Percentiles rank a stretch among this genome's conserved stretches.
phyloP scores from a whole-genome alignment of 345 rosid species.

The Litchi chinensis region DNA sequence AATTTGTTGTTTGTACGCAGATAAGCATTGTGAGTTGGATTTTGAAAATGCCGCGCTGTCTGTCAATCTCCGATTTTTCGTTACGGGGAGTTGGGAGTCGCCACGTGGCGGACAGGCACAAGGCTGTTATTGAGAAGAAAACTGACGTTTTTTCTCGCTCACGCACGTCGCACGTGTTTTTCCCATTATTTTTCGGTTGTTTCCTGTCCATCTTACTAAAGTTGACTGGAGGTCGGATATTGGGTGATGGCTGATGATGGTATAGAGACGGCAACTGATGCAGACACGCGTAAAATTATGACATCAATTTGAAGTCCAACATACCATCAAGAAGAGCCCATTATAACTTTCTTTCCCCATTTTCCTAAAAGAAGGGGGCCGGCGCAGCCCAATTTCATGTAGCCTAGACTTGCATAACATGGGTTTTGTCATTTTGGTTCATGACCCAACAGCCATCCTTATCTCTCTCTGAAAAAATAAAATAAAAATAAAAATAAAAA shows the following conservation, averaged over 20 bases:
- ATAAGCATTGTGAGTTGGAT: background rate
- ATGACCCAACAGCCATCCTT: too few relatives aligned
- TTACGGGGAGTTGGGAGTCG: background rate
- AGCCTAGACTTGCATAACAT: too few relatives aligned
- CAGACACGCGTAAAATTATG: background rate
- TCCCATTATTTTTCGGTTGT: background rate
- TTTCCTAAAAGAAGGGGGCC: too few relatives aligned
- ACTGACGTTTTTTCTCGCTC: background rate
- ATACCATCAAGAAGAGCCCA: too few relatives aligned
- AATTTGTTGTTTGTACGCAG: background rate
- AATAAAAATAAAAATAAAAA: too few relatives aligned
- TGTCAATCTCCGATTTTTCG: too few relatives aligned
- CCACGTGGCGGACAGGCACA: constrained; percentile 30
- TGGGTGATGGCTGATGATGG: background rate
- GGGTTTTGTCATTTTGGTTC: too few relatives aligned
- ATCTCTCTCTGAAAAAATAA: too few relatives aligned
- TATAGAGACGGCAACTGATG: background rate
- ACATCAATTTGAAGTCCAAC: background rate
- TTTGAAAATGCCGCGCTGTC: constrained; percentile 10
- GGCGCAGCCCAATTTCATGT: too few relatives aligned
- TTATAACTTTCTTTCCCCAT: too few relatives aligned
- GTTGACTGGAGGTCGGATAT: background rate
- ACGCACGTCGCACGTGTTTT: background rate
- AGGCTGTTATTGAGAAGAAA: too few relatives aligned
- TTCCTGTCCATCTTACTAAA: background rate